Conservation (phyloP, 2,329 filamentous ascomycete genomes). For the Elsinoe batatas region DNA sequence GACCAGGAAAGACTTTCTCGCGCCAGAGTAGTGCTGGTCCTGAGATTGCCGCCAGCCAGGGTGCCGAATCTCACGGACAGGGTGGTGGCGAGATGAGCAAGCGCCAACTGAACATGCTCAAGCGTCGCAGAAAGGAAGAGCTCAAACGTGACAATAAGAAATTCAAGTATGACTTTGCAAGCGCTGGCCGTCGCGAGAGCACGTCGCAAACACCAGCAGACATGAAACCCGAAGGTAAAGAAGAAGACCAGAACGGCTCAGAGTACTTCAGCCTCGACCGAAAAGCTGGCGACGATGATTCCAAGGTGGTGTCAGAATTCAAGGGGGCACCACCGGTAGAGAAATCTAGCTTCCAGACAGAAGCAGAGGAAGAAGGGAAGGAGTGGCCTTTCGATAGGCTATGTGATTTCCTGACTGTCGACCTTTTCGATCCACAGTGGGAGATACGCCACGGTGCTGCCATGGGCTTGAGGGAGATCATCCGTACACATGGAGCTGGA, state of each 20-base stretch:
- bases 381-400: constrained; percentile 94
- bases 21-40: constrained; percentile 36
- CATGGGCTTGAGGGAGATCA: constrained; percentile 84
- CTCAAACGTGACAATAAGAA: constrained; percentile 85
- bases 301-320: constrained; percentile 89
- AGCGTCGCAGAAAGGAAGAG: constrained; percentile 85
- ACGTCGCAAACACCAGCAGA: constrained; percentile 44
- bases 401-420: constrained; percentile 86
- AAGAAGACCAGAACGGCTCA: constrained; percentile 44
- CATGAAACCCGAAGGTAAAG: constrained; percentile 52
- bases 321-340: constrained; percentile 74
- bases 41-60: constrained; percentile 25
- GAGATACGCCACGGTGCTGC: constrained; percentile 93
- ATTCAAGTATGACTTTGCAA: constrained; percentile 63
- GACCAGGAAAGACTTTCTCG: constrained; percentile 43
- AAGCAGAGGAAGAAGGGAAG: constrained; percentile 63
- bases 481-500: constrained; percentile 82
- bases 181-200: constrained; percentile 46
- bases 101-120: constrained; percentile 85
- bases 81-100: constrained; percentile 75
- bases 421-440: constrained; percentile 89
- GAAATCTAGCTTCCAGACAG: constrained; percentile 74
- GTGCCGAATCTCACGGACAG: constrained; percentile 31
- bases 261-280: constrained; percentile 92
- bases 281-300: constrained; percentile 69